phyloP scores from a whole-genome alignment of 345 rosid genomes.

The Eucalyptus decipiens region DNA sequence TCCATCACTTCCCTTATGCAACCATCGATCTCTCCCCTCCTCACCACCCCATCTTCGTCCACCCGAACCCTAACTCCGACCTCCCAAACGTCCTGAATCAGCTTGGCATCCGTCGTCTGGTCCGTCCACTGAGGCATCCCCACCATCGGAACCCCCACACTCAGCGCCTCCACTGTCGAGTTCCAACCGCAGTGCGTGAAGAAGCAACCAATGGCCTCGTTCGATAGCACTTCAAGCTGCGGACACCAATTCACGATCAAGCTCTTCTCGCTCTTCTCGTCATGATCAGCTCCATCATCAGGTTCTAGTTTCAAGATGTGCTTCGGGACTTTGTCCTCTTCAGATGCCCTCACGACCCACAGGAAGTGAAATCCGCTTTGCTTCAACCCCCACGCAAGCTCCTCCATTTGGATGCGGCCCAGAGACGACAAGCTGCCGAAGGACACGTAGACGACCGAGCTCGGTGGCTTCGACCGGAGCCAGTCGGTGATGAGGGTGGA shows the following conservation, averaged over 20 bases:
- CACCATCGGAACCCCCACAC: conserved; percentile 4
- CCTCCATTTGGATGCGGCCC: conserved; percentile 31
- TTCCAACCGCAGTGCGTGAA: conserved; percentile 68
- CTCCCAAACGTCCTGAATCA: conserved; percentile 47
- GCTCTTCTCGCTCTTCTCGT: conserved; percentile 5
- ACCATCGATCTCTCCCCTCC: conserved; percentile 30
- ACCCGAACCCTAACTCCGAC: conserved; percentile 43
- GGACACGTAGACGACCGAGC: conserved; percentile 50
- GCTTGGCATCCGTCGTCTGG: conserved; percentile 27
- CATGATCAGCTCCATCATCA: neutral
- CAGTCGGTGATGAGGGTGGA: conserved; percentile 10
- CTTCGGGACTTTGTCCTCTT: conserved; percentile 20
- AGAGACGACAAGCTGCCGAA: conserved; percentile 55
- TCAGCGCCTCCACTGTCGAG: conserved; percentile 1
- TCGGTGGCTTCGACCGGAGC: conserved; percentile 29
- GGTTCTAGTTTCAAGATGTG: neutral
- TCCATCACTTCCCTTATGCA: conserved; percentile 45
- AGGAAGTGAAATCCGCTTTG: conserved; percentile 16
- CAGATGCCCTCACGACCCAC: conserved; percentile 45
- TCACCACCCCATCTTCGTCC: conserved; percentile 32
- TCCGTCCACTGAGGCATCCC: conserved; percentile 12
- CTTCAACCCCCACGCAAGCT: conserved; percentile 30
- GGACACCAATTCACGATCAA: conserved; percentile 43
- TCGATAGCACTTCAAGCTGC: conserved; percentile 34
- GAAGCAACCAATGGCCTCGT: conserved; percentile 41